These are phyloP conservation scores for Metarhizium humberi DNA, from an alignment of 2,329 filamentous ascomycete genomes.

Conservation along the genomic window DNA sequence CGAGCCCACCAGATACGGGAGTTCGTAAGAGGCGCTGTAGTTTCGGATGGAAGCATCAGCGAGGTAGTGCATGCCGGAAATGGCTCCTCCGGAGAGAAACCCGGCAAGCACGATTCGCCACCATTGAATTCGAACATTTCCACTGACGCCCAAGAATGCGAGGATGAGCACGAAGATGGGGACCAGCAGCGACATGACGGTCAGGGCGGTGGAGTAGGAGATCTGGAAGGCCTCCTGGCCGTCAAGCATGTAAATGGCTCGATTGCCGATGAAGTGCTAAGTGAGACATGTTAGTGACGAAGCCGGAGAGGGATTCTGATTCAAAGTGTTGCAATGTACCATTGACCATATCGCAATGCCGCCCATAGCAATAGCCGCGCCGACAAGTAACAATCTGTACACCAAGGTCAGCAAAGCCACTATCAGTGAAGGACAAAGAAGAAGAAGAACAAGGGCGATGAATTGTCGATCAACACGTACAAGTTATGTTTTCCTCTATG, in stretches of 20 bases:
- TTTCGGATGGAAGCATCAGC: slow-evolving; percentile 73
- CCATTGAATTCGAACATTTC: slow-evolving; percentile 44
- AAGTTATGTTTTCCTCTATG: slow-evolving; percentile 60
- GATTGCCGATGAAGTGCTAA: slow-evolving; percentile 55
- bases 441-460: neutral
- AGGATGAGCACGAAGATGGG: slow-evolving; percentile 63
- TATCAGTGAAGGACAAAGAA: neutral
- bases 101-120: slow-evolving; percentile 53
- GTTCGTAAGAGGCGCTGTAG: slow-evolving; percentile 54
- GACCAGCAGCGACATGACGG: slow-evolving; percentile 66
- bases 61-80: slow-evolving; percentile 79
- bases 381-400: slow-evolving; percentile 49
- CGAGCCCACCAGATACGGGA: slow-evolving; percentile 54
- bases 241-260: slow-evolving; percentile 60
- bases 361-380: slow-evolving; percentile 62
- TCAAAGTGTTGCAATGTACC: slow-evolving; percentile 25
- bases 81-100: slow-evolving; percentile 60
- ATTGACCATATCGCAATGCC: slow-evolving; percentile 68
- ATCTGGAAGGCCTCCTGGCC: slow-evolving; percentile 57
- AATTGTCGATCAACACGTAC: slow-evolving; percentile 30
- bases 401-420: too few species aligned
- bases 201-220: slow-evolving; percentile 61
- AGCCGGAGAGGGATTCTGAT: too few species aligned
- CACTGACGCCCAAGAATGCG: slow-evolving; percentile 63
- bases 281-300: neutral